Percentiles rank a stretch among this genome's conserved stretches.
Conservation (phyloP, 2,329 filamentous ascomycete genomes). For the Fusarium humuli region DNA sequence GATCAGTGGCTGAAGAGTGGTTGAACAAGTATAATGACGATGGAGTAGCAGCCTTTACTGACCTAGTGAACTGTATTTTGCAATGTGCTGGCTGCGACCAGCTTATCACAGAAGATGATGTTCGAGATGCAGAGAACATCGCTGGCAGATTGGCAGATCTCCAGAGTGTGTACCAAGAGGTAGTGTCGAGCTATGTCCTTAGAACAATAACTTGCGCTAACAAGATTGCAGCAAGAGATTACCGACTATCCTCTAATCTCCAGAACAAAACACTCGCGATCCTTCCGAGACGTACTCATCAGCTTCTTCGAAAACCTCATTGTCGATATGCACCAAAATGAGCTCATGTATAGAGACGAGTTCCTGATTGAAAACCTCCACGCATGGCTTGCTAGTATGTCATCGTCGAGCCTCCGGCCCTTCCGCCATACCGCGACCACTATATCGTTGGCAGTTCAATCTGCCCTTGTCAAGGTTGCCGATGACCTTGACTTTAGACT, state of each 20-base stretch:
- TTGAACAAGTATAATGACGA: conserved; percentile 67
- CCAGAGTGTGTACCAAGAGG: conserved; percentile 87
- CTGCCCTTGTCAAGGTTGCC: conserved; percentile 79
- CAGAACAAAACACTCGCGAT: conserved; percentile 78
- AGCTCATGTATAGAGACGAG: conserved; percentile 80
- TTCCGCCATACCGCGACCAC: conserved; percentile 95
- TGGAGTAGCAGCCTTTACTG: conserved; percentile 66
- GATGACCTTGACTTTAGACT: conserved; percentile 77
- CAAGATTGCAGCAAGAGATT: conserved; percentile 70
- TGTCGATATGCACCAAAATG: conserved; percentile 82
- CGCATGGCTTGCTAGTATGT: conserved; percentile 91
- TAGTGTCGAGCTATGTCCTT: conserved; percentile 49
- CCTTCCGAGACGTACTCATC: conserved; percentile 81
- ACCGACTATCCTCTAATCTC: conserved; percentile 93
- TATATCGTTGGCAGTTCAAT: conserved; percentile 82
- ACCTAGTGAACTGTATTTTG: conserved; percentile 75
- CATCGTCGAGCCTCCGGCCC: conserved; percentile 85
- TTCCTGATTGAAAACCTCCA: conserved; percentile 89
- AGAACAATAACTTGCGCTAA: conserved; percentile 44
- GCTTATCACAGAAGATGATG: conserved; percentile 82
- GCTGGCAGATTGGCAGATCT: conserved; percentile 82
- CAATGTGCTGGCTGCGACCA: conserved; percentile 83
- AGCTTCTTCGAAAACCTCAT: conserved; percentile 84
- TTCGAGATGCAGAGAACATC: conserved; percentile 89
- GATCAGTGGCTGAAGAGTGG: conserved; percentile 71